Evolutionary conservation across 371 early-diverging fungal genomes (phyloP), one percentile per base, ranked within the genome.

Genomic region (Mortierella sp.): DNA sequence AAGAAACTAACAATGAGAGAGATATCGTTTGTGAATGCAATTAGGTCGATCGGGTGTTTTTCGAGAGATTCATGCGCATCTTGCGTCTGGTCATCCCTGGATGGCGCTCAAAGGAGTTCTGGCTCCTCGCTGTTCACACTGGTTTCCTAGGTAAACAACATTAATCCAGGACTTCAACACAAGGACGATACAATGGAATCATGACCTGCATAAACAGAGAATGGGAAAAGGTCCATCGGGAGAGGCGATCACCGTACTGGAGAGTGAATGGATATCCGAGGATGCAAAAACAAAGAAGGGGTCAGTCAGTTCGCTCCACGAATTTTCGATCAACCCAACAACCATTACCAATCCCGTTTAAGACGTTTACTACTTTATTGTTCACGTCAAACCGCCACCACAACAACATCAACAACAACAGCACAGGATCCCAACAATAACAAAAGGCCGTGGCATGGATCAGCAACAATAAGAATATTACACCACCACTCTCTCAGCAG

Each of bases 41-140:
- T 29, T 79, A 94, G 91, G 95, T 97, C n/a, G 95, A 96, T 84
- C 90, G 94, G 32, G 91, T 94, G 4, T 97, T 97, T 83, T 91
- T 95, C 72, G 90, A 90, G 63, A 90, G 97, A 24, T 83, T 96
- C 27, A 90, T 90, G 75, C 90, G 93, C 10, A 75, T 97, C 74
- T 89, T 96, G 55, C 90, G 90, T 72, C 93, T 97, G 75, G 92
- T 95, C 43, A 94, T 96, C 84, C 97, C 98, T 77, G 95, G 96
- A 49, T 83, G 95, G 76, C 84, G 91, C 41, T 93, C 95, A 72
- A 95, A 96, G 83, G 96, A 96, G 86, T 95, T 94, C 82, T 92
- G 94, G 92, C 88, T 96, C 81, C 83, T 97, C 65, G 89, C 94
- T 43, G 87, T 96, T 56, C 97, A 96, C 83, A 95, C 97, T 51